A percentile compares a stretch with the other conserved stretches of the same genome.
These are phyloP conservation scores for Phycomyces blakesleeanus DNA, from an alignment of 192 early-diverging fungal species.

Conservation along the genomic window DNA sequence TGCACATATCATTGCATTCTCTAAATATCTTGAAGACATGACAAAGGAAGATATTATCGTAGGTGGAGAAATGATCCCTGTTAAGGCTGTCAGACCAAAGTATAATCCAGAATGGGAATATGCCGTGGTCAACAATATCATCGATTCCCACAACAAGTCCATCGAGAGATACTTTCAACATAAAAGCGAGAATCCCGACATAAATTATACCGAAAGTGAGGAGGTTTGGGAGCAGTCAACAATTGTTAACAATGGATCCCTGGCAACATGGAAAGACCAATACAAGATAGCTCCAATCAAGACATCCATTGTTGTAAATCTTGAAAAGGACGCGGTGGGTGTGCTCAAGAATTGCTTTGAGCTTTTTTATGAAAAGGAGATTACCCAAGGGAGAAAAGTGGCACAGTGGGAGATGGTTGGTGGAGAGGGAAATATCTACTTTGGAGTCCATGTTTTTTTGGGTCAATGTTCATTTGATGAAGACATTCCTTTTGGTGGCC, in stretches of 20 bases:
- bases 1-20: constrained; percentile 14
- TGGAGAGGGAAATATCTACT: constrained; percentile 10
- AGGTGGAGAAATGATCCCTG: constrained; percentile 9
- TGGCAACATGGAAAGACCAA: background rate
- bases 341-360: background rate
- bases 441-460: constrained; percentile 14
- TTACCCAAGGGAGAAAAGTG: background rate
- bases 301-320: background rate
- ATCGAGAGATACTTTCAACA: background rate
- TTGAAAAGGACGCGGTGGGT: background rate
- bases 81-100: constrained; percentile 9
- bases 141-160: constrained; percentile 13
- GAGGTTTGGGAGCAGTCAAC: background rate
- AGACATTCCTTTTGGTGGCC: background rate
- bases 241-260: background rate
- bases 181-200: background rate
- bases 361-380: background rate
- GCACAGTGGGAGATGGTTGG: background rate
- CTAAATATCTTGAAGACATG: constrained; percentile 10
- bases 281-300: background rate
- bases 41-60: background rate
- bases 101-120: constrained; percentile 22
- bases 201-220: background rate
- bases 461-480: background rate
- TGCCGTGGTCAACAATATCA: constrained; percentile 7